Percentiles rank a stretch among this genome's conserved stretches.
Evolutionary conservation across 805 yeast genomes (phyloP).

Genomic region (Kodamaea neixiangensis): DNA sequence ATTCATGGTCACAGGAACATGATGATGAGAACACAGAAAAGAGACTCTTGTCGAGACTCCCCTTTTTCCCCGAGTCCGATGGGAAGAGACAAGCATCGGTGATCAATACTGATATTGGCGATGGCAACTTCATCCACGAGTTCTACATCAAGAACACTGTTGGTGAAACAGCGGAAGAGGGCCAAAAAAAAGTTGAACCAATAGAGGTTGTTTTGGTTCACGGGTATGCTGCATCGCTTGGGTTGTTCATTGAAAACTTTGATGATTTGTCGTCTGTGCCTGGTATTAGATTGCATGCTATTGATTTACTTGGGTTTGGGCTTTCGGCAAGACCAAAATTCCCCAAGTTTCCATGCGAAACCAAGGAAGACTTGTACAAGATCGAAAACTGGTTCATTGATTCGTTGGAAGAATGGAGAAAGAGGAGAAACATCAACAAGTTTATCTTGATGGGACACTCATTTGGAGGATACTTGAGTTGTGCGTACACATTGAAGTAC

Average conservation of each 20-base stretch:
- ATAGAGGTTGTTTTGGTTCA: conserved; percentile 75
- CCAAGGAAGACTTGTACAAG: conserved; percentile 37
- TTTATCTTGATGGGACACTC: conserved; percentile 46
- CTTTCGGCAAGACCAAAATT: conserved; percentile 59
- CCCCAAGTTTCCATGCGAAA: conserved; percentile 31
- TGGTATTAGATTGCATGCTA: conserved; percentile 61
- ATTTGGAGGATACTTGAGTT: conserved; percentile 46
- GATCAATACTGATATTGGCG: conserved; percentile 56
- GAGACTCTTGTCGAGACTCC: conserved; percentile 54
- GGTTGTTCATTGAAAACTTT: conserved; percentile 75
- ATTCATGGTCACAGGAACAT: conserved; percentile 15
- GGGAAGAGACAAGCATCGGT: conserved; percentile 48
- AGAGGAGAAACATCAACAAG: conserved; percentile 32
- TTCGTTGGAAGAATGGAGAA: conserved; percentile 45
- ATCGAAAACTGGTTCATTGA: conserved; percentile 48
- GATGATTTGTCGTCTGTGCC: conserved; percentile 48
- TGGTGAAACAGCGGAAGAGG: conserved; percentile 25
- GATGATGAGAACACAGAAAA: conserved; percentile 33
- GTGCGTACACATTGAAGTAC: conserved; percentile 45
- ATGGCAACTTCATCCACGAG: conserved; percentile 71
- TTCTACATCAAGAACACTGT: conserved; percentile 57
- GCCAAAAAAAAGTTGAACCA: conserved; percentile 2
- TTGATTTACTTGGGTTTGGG: conserved; percentile 75
- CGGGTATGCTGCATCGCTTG: conserved; percentile 92
- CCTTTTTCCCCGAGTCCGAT: conserved; percentile 59